These are phyloP conservation scores for Chlamydomonas sphaeroides DNA, from an alignment of 139 green algal genomes.

Conservation along the genomic window DNA sequence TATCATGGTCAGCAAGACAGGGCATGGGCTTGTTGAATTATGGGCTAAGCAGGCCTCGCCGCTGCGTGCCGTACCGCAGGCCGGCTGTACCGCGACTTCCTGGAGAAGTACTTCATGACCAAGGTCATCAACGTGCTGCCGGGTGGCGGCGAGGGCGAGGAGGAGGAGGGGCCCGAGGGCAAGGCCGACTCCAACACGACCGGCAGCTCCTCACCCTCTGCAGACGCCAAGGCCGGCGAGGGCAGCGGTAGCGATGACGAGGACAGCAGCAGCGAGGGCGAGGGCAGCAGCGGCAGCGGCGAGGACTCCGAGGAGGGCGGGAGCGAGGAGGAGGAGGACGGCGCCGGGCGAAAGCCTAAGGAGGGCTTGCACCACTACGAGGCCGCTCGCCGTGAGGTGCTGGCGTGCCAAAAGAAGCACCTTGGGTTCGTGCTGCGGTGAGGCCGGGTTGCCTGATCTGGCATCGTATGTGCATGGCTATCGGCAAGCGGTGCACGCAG, in stretches of 20 bases:
- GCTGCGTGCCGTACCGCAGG: not conserved
- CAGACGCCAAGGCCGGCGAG: not conserved
- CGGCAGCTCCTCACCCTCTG: too few species aligned
- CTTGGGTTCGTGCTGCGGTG: slow-evolving; percentile 3
- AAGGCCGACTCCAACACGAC: too few species aligned
- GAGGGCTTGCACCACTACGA: not conserved
- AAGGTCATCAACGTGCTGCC: slow-evolving; percentile 37
- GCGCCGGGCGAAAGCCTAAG: not conserved
- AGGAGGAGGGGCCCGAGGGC: slow-evolving; percentile 4
- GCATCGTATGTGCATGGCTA: not conserved
- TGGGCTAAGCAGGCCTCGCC: not conserved
- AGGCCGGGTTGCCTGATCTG: not conserved
- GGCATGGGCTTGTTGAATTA: not conserved
- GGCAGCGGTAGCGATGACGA: not conserved
- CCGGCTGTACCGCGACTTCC: slow-evolving; percentile 52
- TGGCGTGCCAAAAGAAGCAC: not conserved
- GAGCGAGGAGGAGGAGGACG: not conserved
- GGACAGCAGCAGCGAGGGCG: not conserved
- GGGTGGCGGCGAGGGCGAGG: not conserved
- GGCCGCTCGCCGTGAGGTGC: not conserved
- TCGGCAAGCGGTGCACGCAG: too few species aligned
- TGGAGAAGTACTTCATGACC: slow-evolving; percentile 56
- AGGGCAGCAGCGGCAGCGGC: not conserved
- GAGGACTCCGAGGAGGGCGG: not conserved
- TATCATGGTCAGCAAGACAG: too few species aligned